phyloP scores from a whole-genome alignment of 106 monocot genomes.

The Alisma plantagoaquatica region DNA sequence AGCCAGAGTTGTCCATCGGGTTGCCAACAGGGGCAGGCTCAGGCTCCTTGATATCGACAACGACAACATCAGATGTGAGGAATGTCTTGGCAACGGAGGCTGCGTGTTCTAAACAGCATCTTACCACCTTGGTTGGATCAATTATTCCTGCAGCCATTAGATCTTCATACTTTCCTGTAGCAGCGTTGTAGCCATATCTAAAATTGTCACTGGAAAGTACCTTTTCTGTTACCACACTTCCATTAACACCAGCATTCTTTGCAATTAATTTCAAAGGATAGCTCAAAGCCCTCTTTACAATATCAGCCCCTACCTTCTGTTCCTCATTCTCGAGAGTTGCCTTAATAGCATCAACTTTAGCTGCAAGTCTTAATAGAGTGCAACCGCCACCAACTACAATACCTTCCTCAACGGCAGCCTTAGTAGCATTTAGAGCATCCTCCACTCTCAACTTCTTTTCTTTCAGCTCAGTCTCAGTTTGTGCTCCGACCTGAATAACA shows the following conservation, averaged over 20 bases:
- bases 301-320: conserved; percentile 38
- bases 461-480: too few species aligned
- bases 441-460: too few species aligned
- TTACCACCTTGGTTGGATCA: conserved; percentile 85
- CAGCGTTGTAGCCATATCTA: conserved; percentile 74
- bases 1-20: conserved; percentile 15
- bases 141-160: conserved; percentile 84
- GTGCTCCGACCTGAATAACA: too few species aligned
- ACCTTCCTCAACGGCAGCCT: too few species aligned
- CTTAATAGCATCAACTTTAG: conserved; percentile 37
- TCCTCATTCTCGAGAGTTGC: conserved; percentile 23
- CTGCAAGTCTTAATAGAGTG: too few species aligned
- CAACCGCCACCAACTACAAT: too few species aligned
- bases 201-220: conserved; percentile 64
- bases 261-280: conserved; percentile 35
- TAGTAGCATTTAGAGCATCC: too few species aligned
- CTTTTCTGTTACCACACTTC: conserved; percentile 34
- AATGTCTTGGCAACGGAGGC: conserved; percentile 11
- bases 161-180: conserved; percentile 74
- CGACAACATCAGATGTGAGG: conserved; percentile 11
- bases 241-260: too few species aligned
- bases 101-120: too few species aligned
- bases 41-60: conserved; percentile 12
- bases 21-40: conserved; percentile 2
- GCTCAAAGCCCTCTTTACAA: conserved; percentile 29